A percentile compares a stretch with the other conserved stretches of the same genome.
Evolutionary conservation across 2,329 filamentous ascomycete species (phyloP).

Genomic region (Aspergillus versicolor): DNA sequence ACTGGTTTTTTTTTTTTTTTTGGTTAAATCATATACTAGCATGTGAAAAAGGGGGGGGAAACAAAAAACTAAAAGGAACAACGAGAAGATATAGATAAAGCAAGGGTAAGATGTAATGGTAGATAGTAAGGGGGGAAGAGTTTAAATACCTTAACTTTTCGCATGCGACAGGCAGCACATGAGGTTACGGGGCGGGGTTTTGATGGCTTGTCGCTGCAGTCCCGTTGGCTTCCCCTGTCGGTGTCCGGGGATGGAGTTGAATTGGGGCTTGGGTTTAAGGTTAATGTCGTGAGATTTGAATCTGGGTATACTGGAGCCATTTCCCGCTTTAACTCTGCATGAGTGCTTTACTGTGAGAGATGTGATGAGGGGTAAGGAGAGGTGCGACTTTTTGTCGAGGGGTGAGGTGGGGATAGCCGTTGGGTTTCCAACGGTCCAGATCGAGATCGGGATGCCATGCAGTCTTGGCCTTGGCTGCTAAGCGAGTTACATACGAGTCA

Average conservation of each 20-base stretch:
- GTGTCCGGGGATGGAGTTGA: not conserved
- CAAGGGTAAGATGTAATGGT: too few relatives aligned
- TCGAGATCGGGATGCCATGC: not conserved
- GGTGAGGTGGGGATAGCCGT: not conserved
- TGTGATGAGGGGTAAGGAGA: not conserved
- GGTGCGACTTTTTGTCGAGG: not conserved
- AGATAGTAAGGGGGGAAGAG: not conserved
- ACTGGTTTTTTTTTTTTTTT: constrained; percentile 2
- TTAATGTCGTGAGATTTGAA: not conserved
- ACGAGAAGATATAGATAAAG: not conserved
- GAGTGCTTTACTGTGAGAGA: too few relatives aligned
- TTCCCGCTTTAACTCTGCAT: too few relatives aligned
- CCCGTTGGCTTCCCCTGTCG: not conserved
- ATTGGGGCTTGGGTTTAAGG: not conserved
- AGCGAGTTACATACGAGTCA: not conserved
- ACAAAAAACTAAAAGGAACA: not conserved
- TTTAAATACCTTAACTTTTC: constrained; percentile 18
- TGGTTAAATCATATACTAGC: not conserved
- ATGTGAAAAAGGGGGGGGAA: not conserved
- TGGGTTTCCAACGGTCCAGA: not conserved
- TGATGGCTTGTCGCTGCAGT: constrained; percentile 3
- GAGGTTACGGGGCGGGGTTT: constrained; percentile 20
- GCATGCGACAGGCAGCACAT: constrained; percentile 14
- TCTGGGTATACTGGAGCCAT: not conserved
- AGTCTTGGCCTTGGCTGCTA: not conserved